phyloP scores from a whole-genome alignment of 2,329 filamentous ascomycete species.

The Pseudophaeomoniella oleicola region DNA sequence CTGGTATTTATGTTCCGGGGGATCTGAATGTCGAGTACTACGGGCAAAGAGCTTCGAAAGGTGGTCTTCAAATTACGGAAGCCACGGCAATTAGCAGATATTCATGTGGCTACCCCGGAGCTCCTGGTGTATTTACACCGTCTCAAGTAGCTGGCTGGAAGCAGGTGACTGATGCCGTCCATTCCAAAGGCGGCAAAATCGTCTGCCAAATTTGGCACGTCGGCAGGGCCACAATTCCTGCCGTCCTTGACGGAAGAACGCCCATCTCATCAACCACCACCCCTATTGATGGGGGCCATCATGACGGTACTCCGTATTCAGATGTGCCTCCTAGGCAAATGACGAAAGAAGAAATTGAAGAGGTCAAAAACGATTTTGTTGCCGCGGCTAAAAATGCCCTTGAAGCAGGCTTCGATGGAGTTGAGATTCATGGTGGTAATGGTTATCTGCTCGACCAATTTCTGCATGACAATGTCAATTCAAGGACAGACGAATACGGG shows the following conservation, averaged over 20 bases:
- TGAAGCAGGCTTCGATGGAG: slow-evolving; percentile 44
- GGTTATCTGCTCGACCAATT: slow-evolving; percentile 56
- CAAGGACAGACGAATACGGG: slow-evolving; percentile 34
- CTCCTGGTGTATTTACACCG: slow-evolving; percentile 16
- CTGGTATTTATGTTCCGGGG: slow-evolving; percentile 26
- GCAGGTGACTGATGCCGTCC: slow-evolving; percentile 34
- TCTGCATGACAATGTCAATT: slow-evolving; percentile 42
- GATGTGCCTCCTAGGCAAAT: slow-evolving; percentile 17
- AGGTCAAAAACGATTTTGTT: slow-evolving; percentile 21
- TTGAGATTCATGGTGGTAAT: slow-evolving; percentile 50
- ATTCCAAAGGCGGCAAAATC: slow-evolving; percentile 35
- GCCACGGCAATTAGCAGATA: slow-evolving; percentile 18
- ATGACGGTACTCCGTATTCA: slow-evolving; percentile 20
- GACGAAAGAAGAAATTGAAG: slow-evolving; percentile 24
- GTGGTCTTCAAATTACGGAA: slow-evolving; percentile 19
- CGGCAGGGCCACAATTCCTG: slow-evolving; percentile 22
- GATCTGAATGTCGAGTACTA: slow-evolving; percentile 36
- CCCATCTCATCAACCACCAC: slow-evolving; percentile 15
- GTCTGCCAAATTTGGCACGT: slow-evolving; percentile 22
- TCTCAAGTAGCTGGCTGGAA: slow-evolving; percentile 26
- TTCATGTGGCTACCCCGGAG: slow-evolving; percentile 14
- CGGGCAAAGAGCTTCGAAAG: slow-evolving; percentile 32
- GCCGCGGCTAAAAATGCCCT: slow-evolving; percentile 30
- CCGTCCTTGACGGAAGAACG: slow-evolving; percentile 19
- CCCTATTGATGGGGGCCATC: slow-evolving; percentile 22